Percentiles rank a stretch among this genome's conserved stretches.
Evolutionary conservation across 2,329 filamentous ascomycete genomes (phyloP).

Genomic region (Neonectria neomacrospora): DNA sequence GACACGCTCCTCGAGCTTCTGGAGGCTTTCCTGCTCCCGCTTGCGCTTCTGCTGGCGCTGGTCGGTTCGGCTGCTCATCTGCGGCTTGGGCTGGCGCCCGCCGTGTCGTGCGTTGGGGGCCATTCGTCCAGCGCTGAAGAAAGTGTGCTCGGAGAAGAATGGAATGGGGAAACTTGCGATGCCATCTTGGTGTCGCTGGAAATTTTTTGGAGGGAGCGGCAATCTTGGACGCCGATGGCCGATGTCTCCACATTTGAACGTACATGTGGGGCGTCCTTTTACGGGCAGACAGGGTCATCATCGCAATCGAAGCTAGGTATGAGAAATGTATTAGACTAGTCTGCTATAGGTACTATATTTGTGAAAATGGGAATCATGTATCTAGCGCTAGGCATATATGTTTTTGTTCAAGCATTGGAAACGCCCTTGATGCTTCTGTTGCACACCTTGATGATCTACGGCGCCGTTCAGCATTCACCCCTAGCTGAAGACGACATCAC

Average conservation of each 20-base stretch:
- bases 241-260: conserved; percentile 25
- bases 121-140: conserved; percentile 30
- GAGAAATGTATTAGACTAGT: background rate
- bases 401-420: too few species aligned
- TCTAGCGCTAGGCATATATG: too few species aligned
- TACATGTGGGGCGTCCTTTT: background rate
- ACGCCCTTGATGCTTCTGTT: too few species aligned
- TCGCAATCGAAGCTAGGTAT: too few species aligned
- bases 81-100: conserved; percentile 40
- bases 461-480: too few species aligned
- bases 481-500: background rate
- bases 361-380: too few species aligned
- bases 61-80: conserved; percentile 48
- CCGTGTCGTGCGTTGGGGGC: conserved; percentile 40
- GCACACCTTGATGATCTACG: too few species aligned
- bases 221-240: conserved; percentile 34
- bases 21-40: conserved; percentile 51
- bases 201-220: conserved; percentile 44
- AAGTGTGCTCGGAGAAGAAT: conserved; percentile 12
- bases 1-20: conserved; percentile 49
- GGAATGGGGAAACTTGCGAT: conserved; percentile 16
- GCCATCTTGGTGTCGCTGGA: conserved; percentile 35
- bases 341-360: too few species aligned
- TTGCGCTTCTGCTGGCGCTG: conserved; percentile 52
- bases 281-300: background rate